A percentile compares a stretch with the other conserved stretches of the same genome.
Conservation (phyloP, 768 basidiomycete genomes). For the Mycena latifolia region DNA sequence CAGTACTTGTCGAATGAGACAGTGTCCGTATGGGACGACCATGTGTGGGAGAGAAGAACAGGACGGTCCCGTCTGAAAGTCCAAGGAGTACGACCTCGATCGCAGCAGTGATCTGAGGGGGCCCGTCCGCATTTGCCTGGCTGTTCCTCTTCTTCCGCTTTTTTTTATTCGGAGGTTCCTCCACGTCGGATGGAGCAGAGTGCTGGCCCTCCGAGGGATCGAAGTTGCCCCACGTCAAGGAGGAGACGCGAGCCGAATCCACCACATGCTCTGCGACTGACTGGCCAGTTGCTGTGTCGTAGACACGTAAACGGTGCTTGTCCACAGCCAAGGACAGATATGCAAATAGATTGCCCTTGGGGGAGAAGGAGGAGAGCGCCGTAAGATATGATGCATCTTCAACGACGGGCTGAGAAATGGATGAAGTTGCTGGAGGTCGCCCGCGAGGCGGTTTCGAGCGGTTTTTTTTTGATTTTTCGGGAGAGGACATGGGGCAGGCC, state of each 20-base stretch:
- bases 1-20: slow-evolving; percentile 65
- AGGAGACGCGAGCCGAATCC: slow-evolving; percentile 66
- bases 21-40: slow-evolving; percentile 67
- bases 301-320: slow-evolving; percentile 78
- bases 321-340: slow-evolving; percentile 75
- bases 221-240: slow-evolving; percentile 64
- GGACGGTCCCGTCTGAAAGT: slow-evolving; percentile 69
- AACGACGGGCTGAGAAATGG: slow-evolving; percentile 67
- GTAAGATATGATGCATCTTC: slow-evolving; percentile 58
- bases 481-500: slow-evolving; percentile 52
- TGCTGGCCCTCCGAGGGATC: slow-evolving; percentile 45
- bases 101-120: slow-evolving; percentile 39
- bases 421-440: slow-evolving; percentile 65
- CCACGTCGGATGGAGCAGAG: slow-evolving; percentile 39
- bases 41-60: slow-evolving; percentile 73
- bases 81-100: slow-evolving; percentile 67
- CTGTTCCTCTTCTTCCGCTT: slow-evolving; percentile 62
- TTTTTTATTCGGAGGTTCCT: slow-evolving; percentile 61
- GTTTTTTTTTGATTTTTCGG: slow-evolving; percentile 63
- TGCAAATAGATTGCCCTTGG: slow-evolving; percentile 66
- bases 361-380: slow-evolving; percentile 70
- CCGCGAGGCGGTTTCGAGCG: slow-evolving; percentile 65
- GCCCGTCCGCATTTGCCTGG: slow-evolving; percentile 39
- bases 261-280: slow-evolving; percentile 70
- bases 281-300: slow-evolving; percentile 67